A percentile compares a stretch with the other conserved stretches of the same genome.
Conservation (phyloP, 495 filamentous ascomycete species). For the Parachaetomium inaequale region DNA sequence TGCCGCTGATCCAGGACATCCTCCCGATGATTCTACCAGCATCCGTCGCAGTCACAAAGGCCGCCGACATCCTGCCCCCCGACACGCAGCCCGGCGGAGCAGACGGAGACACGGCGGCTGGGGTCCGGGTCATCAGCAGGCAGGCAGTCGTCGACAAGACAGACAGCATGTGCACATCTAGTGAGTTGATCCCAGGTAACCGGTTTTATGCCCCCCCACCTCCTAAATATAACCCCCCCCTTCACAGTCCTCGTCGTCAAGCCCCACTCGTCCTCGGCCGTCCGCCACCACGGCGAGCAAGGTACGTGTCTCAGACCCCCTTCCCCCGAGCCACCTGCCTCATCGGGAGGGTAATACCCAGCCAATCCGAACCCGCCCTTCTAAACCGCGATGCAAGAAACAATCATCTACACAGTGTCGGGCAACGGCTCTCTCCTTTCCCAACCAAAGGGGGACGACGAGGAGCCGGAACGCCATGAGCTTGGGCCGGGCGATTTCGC, state of each 20-base stretch:
- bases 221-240: background rate
- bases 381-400: conserved; percentile 31
- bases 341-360: background rate
- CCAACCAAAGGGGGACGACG: conserved; percentile 39
- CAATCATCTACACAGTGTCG: conserved; percentile 45
- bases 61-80: conserved; percentile 39
- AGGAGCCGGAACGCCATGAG: conserved; percentile 46
- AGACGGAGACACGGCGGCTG: conserved; percentile 29
- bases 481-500: conserved; percentile 61
- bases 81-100: conserved; percentile 8
- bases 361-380: background rate
- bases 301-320: conserved; percentile 30
- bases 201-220: background rate
- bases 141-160: conserved; percentile 57
- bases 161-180: conserved; percentile 54
- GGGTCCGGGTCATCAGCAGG: conserved; percentile 51
- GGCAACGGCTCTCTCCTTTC: conserved; percentile 42
- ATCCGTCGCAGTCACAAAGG: conserved; percentile 43
- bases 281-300: conserved; percentile 50
- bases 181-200: conserved; percentile 30
- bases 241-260: conserved; percentile 42
- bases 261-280: conserved; percentile 38
- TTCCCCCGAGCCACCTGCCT: too few species aligned
- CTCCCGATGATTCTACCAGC: conserved; percentile 50
- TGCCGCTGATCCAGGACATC: conserved; percentile 49